Evolutionary conservation across 495 filamentous ascomycete species (phyloP).

Genomic region (Penicillium macrosclerotiorum): DNA sequence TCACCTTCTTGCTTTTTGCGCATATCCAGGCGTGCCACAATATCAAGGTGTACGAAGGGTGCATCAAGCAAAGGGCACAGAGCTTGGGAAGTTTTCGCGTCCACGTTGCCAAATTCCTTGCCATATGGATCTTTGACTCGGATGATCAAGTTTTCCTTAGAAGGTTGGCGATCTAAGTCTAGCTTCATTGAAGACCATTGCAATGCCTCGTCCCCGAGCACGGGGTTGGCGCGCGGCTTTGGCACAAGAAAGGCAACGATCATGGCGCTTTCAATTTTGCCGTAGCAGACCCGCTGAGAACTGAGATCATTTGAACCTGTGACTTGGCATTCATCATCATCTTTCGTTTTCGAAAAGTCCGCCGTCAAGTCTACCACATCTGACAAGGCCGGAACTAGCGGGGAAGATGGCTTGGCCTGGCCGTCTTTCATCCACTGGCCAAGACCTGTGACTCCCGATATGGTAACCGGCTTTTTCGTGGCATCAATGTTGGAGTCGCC

Average conservation of each 20-base stretch:
- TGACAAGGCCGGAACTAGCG: slow-evolving; percentile 14
- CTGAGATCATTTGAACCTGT: slow-evolving; percentile 44
- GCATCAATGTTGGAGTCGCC: slow-evolving; percentile 39
- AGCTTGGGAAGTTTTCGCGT: slow-evolving; percentile 62
- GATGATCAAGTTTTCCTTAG: slow-evolving; percentile 57
- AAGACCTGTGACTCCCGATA: slow-evolving; percentile 52
- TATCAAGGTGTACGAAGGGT: slow-evolving; percentile 55
- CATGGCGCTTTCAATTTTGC: slow-evolving; percentile 66
- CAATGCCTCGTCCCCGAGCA: slow-evolving; percentile 31
- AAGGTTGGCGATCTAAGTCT: slow-evolving; percentile 53
- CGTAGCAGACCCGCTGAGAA: slow-evolving; percentile 76
- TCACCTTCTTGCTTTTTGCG: slow-evolving; percentile 58
- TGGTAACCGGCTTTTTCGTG: slow-evolving; percentile 38
- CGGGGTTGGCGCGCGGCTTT: slow-evolving; percentile 54
- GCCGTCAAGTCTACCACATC: slow-evolving; percentile 66
- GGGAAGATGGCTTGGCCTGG: slow-evolving; percentile 29
- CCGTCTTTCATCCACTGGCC: slow-evolving; percentile 63
- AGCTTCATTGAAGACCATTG: slow-evolving; percentile 76
- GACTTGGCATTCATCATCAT: slow-evolving; percentile 46
- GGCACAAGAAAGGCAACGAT: slow-evolving; percentile 69
- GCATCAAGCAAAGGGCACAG: slow-evolving; percentile 71
- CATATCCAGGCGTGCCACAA: slow-evolving; percentile 63
- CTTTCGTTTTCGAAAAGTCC: slow-evolving; percentile 30
- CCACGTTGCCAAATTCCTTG: slow-evolving; percentile 70
- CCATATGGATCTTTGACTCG: slow-evolving; percentile 67